A percentile compares a stretch with the other conserved stretches of the same genome.
phyloP scores from a whole-genome alignment of 176 grass and related monocot genomes.

The Oryza longistaminata region DNA sequence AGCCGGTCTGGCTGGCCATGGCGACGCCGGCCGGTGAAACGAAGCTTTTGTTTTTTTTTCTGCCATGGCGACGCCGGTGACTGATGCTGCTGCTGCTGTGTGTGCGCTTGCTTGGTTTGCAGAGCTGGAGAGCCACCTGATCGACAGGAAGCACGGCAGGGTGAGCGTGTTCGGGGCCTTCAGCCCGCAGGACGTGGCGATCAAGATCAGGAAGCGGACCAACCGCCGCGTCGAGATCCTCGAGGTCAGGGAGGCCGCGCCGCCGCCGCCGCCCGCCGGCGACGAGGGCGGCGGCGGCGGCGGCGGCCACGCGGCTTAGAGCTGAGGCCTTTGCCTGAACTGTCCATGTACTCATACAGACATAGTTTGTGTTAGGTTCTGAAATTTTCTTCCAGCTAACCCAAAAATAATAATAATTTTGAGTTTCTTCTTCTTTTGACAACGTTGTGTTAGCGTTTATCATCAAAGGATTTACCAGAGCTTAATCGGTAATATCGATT shows the following conservation, averaged over 20 bases:
- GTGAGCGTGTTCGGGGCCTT: constrained; percentile 65
- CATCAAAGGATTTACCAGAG: neutral
- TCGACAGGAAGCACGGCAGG: constrained; percentile 80
- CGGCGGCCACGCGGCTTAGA: neutral
- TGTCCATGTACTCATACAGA: neutral
- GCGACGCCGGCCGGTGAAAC: neutral
- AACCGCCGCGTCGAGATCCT: constrained; percentile 88
- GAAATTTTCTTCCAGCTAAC: no score
- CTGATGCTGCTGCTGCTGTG: neutral
- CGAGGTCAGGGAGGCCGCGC: constrained; percentile 63
- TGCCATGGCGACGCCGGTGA: neutral
- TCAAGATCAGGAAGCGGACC: constrained; percentile 81
- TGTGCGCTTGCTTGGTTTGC: neutral
- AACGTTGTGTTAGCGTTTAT: neutral
- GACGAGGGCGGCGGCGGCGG: constrained; percentile 23
- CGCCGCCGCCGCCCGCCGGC: neutral
- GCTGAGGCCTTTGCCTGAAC: neutral
- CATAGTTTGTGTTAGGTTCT: neutral
- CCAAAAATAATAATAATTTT: neutral
- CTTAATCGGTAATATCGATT: neutral
- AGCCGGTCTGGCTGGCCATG: no score
- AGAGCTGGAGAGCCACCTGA: constrained; percentile 78
- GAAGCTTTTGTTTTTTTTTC: neutral
- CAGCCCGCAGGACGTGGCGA: constrained; percentile 83
- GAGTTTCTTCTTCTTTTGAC: neutral